Evolutionary conservation across 305 asterid genomes (phyloP), one percentile per base, ranked within the genome.

Genomic region (Fraxinus dipetala): DNA sequence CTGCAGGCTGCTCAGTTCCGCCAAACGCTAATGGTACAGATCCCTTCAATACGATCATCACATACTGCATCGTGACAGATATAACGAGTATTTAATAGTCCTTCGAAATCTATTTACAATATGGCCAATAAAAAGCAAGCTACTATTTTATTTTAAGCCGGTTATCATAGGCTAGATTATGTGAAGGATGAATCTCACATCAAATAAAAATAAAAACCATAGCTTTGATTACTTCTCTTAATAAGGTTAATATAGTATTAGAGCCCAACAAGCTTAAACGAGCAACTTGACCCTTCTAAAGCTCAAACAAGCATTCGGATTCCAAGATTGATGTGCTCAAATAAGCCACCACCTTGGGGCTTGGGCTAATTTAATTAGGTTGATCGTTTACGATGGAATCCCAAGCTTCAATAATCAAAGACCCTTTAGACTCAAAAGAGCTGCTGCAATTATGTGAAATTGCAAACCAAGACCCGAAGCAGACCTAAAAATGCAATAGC

Each of bases 41-140:
- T 36, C 43, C 43, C 43, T 36, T 36, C 43, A 36, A 36, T 0
- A 36, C 43, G 43, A 40, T 40, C 48, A 40, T 40, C 48, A 40
- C 14, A 40, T 40, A 95, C 99, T 95, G 93, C 90, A 89, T 34
- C 70, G 67, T 31, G 59, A 83, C 76, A 87, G 76, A 78, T 2
- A 56, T 16, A 72, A 38, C 14, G 2, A 32, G 63, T 70, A 14
- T 72, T 83, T 38, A 80, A 30, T 79, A 67, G 20, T 26, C 32
- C 75, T 84, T 75, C 35, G 30, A 51, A 51, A 51, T 20, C 79
- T 74, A 51, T 14, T 2, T 48, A 11, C 9, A 22, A 79, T 24
- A 69, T 79, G 51, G 54, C 74, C 36, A 61, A 30, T 32, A 20
- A 61, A 75, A 76, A 70, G 35, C 35, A 45, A 80, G 69, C 79